These are phyloP conservation scores for Pichia cephalocereana DNA, from an alignment of 805 yeast species.

Conservation along the genomic window DNA sequence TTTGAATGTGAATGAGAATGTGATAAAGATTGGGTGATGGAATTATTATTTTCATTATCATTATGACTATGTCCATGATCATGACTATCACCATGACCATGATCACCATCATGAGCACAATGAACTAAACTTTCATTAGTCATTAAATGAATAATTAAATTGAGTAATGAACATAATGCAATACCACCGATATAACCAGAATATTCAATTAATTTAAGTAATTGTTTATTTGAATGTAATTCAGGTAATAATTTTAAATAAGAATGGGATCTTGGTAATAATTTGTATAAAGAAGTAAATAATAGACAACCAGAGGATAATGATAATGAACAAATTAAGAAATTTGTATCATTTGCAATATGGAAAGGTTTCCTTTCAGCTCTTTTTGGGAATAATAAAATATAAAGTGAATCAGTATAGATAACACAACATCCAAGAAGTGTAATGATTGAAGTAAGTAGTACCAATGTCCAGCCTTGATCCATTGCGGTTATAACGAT, in stretches of 20 bases:
- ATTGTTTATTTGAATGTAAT: conserved; percentile 16
- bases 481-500: conserved; percentile 13
- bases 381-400: conserved; percentile 31
- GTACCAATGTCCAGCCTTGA: conserved; percentile 60
- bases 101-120: conserved; percentile 52
- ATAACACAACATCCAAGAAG: conserved; percentile 63
- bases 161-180: conserved; percentile 47
- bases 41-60: neutral
- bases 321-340: conserved; percentile 67
- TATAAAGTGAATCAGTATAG: conserved; percentile 47
- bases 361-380: conserved; percentile 38
- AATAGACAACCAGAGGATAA: conserved; percentile 75
- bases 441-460: conserved; percentile 61
- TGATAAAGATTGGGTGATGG: neutral
- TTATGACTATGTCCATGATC: conserved; percentile 3
- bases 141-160: conserved; percentile 55
- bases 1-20: conserved; percentile 9
- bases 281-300: conserved; percentile 66
- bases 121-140: conserved; percentile 82
- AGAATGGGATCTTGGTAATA: conserved; percentile 58
- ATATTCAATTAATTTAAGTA: conserved; percentile 37
- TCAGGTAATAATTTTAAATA: conserved; percentile 32
- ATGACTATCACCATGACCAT: neutral
- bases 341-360: conserved; percentile 48
- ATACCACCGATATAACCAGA: conserved; percentile 43